Base-by-base conservation (phyloP, 2,329 filamentous ascomycete genomes). In the Clonostachys rhizophaga region DNA sequence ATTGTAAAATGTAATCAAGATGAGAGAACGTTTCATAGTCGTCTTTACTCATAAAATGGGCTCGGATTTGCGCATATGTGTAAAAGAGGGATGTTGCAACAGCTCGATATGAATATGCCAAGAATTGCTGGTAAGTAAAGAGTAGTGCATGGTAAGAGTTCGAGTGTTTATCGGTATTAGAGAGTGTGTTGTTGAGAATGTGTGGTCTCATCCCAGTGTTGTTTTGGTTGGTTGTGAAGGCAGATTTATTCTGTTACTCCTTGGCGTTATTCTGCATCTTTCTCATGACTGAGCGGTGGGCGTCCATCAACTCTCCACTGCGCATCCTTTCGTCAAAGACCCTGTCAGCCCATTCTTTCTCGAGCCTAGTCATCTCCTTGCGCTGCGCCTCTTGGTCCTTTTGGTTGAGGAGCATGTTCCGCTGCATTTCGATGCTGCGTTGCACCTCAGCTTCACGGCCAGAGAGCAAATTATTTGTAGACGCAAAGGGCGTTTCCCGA, bases 231-330 rank as follows among this genome's bases (percentile, higher is more conserved):
- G 34, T 34, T 18, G 17, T 35, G 5, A 44, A 47, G 45, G 40
- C n/a, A 36, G 14, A 17, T 33, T 35, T 16, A 18, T 13, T 43
- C 35, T 12, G 17, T 45, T 48, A 43, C 39, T 70, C 59, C 54
- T 64, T 70, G 2, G 70, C 69, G 20, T 60, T 55, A 35, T 64
- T 67, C 57, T 96, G 91, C 84, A 96, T 87, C 62, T 76, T 84
- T 52, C 87, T 76, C 79, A 96, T 78, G 1, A 86, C 88, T 52
- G 91, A 86, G 17, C 86, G 78, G 63, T 96, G 91, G 18, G 84
- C 77, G 42, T 88, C 86, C 45, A 87, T 72, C 71, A 95, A 79
- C 52, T 87, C 81, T 0, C 85, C 84, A 14, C 80, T 83, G 46
- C 89, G 76, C 87, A 95, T 94, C 53, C 81, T 77, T 62, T 86